Evolutionary conservation across 176 grass and related monocot genomes (phyloP).

Genomic region (Cenchrus americanus): DNA sequence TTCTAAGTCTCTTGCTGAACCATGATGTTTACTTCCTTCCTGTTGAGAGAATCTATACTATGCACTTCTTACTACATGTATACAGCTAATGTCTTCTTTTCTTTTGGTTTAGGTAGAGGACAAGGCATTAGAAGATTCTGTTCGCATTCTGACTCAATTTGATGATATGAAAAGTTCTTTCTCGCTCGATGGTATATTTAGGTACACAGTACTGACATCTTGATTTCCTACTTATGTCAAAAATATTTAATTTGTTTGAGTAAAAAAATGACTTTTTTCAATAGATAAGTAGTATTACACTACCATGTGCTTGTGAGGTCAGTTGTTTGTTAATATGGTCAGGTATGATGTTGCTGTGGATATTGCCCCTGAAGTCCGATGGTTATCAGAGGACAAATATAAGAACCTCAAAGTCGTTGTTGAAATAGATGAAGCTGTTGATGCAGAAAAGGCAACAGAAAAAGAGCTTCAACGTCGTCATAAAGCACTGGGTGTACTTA

Average conservation of each 20-base stretch:
- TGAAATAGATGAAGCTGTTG: constrained; percentile 84
- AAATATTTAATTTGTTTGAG: neutral
- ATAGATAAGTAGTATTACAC: constrained; percentile 6
- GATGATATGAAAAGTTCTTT: constrained; percentile 75
- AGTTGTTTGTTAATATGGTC: constrained; percentile 15
- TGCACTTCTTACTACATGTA: constrained; percentile 16
- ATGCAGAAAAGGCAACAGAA: constrained; percentile 71
- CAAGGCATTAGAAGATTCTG: constrained; percentile 92
- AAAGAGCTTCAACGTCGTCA: constrained; percentile 73
- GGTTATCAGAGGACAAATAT: constrained; percentile 85
- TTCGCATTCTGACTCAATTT: constrained; percentile 76
- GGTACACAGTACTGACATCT: constrained; percentile 48
- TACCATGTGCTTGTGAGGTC: constrained; percentile 3
- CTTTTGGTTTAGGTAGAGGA: constrained; percentile 68
- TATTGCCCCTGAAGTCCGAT: constrained; percentile 71
- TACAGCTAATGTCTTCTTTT: constrained; percentile 18
- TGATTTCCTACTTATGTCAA: constrained; percentile 18
- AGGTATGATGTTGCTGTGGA: constrained; percentile 93
- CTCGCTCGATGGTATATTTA: constrained; percentile 71
- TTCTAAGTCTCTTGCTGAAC: constrained; percentile 18
- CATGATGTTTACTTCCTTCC: constrained; percentile 8
- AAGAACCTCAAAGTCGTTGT: constrained; percentile 91
- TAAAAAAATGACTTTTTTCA: constrained; percentile 12
- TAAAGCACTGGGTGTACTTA: constrained; percentile 77
- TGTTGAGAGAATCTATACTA: constrained; percentile 6